These are phyloP conservation scores for Crithidia bombi DNA, from an alignment of 208 protist genomes.

Conservation along the genomic window DNA sequence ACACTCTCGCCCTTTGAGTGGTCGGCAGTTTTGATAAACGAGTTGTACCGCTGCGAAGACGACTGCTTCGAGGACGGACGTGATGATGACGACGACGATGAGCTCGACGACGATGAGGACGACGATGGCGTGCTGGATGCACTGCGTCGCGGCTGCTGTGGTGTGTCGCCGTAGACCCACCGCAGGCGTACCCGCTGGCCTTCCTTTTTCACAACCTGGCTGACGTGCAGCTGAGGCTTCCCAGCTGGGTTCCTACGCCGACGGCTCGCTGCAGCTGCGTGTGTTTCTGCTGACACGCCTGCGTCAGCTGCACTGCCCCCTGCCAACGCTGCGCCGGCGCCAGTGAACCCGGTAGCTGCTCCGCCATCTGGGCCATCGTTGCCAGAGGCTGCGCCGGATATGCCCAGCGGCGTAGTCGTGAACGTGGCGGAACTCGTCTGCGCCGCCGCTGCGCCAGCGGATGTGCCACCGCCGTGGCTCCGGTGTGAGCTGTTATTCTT, in stretches of 20 bases:
- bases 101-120: constrained; percentile 12
- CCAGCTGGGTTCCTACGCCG: constrained; percentile 6
- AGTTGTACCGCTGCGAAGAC: background rate
- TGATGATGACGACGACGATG: constrained; percentile 6
- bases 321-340: background rate
- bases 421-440: constrained; percentile 1
- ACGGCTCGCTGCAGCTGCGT: constrained; percentile 6
- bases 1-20: background rate
- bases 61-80: background rate
- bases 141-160: constrained; percentile 9
- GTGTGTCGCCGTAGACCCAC: constrained; percentile 31
- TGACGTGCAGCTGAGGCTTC: constrained; percentile 28
- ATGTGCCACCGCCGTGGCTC: constrained; percentile 7
- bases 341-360: background rate
- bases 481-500: constrained; percentile 3
- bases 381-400: background rate
- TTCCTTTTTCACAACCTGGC: constrained; percentile 30
- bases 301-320: background rate
- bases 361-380: background rate
- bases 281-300: background rate
- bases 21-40: background rate
- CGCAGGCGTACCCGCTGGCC: constrained; percentile 36
- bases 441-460: no score
- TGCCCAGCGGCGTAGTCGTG: background rate
- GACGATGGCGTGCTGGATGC: constrained; percentile 9